phyloP scores from a whole-genome alignment of 148 eudicot genomes.

The Limonium bicolor region DNA sequence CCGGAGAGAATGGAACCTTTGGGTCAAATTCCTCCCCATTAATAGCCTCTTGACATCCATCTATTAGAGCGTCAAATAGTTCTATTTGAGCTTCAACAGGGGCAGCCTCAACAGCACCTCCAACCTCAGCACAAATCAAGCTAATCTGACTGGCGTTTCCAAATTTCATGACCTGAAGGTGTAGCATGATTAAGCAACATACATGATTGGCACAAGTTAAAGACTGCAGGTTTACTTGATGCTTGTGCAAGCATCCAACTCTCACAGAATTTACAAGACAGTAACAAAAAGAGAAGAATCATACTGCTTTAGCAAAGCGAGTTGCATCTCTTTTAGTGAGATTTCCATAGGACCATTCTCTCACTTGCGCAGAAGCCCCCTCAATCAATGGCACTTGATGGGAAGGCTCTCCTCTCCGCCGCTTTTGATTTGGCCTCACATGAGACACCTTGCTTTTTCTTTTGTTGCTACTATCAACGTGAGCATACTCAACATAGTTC shows the following conservation, averaged over 20 bases:
- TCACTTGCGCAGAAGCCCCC: conserved; percentile 86
- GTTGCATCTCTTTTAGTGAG: conserved; percentile 93
- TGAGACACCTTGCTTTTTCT: conserved; percentile 76
- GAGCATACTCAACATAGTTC: conserved; percentile 66
- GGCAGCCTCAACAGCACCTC: conserved; percentile 87
- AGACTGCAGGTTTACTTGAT: no score
- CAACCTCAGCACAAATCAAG: conserved; percentile 75
- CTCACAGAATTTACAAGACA: background rate
- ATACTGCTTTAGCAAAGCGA: conserved; percentile 82
- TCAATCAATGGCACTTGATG: conserved; percentile 60
- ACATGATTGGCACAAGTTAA: background rate
- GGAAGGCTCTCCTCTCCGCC: conserved; percentile 62
- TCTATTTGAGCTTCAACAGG: conserved; percentile 83
- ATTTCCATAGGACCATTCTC: conserved; percentile 95
- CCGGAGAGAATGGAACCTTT: conserved; percentile 31
- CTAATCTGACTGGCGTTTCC: conserved; percentile 81
- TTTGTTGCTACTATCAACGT: conserved; percentile 51
- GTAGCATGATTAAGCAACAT: background rate
- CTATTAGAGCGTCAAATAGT: conserved; percentile 76
- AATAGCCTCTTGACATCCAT: conserved; percentile 88
- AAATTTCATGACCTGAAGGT: conserved; percentile 73
- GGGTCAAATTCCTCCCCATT: conserved; percentile 47
- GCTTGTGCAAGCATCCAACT: background rate
- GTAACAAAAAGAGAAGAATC: conserved; percentile 7
- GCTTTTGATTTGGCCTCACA: conserved; percentile 40